A percentile compares a stretch with the other conserved stretches of the same genome.
Evolutionary conservation across 257 asterid genomes (phyloP).

Genomic region (Solanum sparsipilum): DNA sequence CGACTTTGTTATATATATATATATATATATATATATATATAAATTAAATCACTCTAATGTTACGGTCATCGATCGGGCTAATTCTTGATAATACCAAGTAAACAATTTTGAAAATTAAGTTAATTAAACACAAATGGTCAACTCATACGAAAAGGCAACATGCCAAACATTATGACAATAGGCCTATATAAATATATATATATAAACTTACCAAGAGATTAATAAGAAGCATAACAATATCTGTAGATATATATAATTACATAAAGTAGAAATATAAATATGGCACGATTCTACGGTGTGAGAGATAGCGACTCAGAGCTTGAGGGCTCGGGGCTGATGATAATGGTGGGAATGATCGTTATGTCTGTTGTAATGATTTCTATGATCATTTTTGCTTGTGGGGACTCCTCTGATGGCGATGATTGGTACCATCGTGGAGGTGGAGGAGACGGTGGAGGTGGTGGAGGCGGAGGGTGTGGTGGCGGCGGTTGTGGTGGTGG

Average conservation of each 20-base stretch:
- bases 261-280: background rate
- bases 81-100: background rate
- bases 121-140: background rate
- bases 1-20: too few species aligned
- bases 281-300: background rate
- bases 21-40: too few species aligned
- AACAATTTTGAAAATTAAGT: background rate
- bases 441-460: background rate
- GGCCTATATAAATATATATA: too few species aligned
- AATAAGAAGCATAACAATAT: background rate
- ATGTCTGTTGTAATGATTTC: conserved; percentile 10
- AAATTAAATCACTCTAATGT: background rate
- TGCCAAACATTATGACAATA: background rate
- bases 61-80: background rate
- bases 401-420: background rate
- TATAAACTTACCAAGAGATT: background rate
- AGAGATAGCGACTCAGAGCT: background rate
- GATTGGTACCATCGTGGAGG: background rate
- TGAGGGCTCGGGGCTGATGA: background rate
- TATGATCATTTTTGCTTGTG: conserved; percentile 9
- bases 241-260: background rate
- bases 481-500: background rate
- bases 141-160: background rate
- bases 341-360: conserved; percentile 4
- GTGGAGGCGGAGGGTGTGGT: background rate